These are phyloP conservation scores for Teratosphaeria destructans DNA, from an alignment of 2,329 filamentous ascomycete species.

Conservation along the genomic window DNA sequence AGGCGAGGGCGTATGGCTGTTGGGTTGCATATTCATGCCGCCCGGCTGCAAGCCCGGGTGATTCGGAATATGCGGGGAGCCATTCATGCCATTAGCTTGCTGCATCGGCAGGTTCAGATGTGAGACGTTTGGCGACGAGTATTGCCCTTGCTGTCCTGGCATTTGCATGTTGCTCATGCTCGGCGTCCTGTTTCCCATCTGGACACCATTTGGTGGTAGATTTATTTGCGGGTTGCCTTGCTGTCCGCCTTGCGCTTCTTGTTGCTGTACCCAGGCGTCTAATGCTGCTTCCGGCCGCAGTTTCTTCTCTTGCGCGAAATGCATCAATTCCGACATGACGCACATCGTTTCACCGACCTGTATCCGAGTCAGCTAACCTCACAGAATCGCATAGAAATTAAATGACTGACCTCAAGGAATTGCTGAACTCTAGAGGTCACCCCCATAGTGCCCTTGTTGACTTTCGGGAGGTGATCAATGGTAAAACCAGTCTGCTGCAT, in stretches of 20 bases:
- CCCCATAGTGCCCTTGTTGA: conserved; percentile 41
- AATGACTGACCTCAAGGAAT: conserved; percentile 48
- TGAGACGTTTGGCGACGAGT: conserved; percentile 48
- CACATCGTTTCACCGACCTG: conserved; percentile 57
- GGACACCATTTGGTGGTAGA: conserved; percentile 32
- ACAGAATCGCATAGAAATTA: neutral
- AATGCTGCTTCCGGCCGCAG: conserved; percentile 47
- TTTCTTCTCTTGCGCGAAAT: conserved; percentile 44
- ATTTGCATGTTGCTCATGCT: conserved; percentile 26
- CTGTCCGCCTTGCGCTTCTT: conserved; percentile 21
- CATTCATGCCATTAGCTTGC: conserved; percentile 37
- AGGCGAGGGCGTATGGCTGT: conserved; percentile 36
- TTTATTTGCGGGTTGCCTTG: conserved; percentile 34
- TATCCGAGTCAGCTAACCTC: conserved; percentile 1
- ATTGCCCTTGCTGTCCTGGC: conserved; percentile 22
- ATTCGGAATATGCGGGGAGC: conserved; percentile 31
- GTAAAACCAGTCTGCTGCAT: conserved; percentile 35
- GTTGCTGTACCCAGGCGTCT: conserved; percentile 39
- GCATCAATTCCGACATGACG: conserved; percentile 52
- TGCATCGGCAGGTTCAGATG: conserved; percentile 45
- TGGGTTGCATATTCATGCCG: conserved; percentile 13
- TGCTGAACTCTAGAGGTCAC: conserved; percentile 47
- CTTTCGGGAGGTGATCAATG: conserved; percentile 35
- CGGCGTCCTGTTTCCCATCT: conserved; percentile 21
- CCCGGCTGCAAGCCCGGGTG: conserved; percentile 7